Conservation (phyloP, 306 rosid species). For the Dalbergia cochinchinensis region DNA sequence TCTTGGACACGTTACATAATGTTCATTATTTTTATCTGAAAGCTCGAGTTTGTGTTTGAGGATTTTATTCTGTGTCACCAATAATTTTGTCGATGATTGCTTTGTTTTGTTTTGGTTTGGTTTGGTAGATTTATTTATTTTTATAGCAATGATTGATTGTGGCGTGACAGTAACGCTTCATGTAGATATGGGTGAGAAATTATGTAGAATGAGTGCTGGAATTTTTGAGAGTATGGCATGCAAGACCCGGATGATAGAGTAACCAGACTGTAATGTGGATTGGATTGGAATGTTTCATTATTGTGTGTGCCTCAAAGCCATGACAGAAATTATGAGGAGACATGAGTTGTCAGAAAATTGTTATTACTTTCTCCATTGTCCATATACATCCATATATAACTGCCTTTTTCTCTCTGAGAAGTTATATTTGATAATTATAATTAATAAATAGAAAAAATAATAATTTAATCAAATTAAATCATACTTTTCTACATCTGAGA, state of each 20-base stretch:
- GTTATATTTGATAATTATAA: too few relatives aligned
- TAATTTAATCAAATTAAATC: too few relatives aligned
- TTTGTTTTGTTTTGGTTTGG: neutral
- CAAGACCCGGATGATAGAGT: neutral
- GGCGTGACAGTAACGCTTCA: slow-evolving; percentile 12
- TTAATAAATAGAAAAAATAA: too few relatives aligned
- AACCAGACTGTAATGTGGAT: neutral
- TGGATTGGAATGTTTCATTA: slow-evolving; percentile 9
- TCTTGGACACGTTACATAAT: slow-evolving; percentile 21
- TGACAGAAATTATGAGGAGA: neutral
- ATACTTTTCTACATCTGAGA: too few relatives aligned
- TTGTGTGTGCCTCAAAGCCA: neutral
- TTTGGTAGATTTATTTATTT: slow-evolving; percentile 1
- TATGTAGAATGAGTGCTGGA: neutral
- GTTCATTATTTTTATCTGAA: neutral
- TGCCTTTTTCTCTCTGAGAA: too few relatives aligned
- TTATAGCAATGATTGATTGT: slow-evolving; percentile 41
- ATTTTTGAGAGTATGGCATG: neutral
- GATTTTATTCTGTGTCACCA: slow-evolving; percentile 2
- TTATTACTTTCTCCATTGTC: too few relatives aligned
- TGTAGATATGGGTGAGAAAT: neutral
- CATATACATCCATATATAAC: too few relatives aligned
- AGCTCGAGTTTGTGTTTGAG: neutral
- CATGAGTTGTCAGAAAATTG: too few relatives aligned
- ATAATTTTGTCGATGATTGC: neutral